Evolutionary conservation across 2,329 filamentous ascomycete species (phyloP), one percentile per base, ranked within the genome.

Genomic region (Sarocladium brachiariae): DNA sequence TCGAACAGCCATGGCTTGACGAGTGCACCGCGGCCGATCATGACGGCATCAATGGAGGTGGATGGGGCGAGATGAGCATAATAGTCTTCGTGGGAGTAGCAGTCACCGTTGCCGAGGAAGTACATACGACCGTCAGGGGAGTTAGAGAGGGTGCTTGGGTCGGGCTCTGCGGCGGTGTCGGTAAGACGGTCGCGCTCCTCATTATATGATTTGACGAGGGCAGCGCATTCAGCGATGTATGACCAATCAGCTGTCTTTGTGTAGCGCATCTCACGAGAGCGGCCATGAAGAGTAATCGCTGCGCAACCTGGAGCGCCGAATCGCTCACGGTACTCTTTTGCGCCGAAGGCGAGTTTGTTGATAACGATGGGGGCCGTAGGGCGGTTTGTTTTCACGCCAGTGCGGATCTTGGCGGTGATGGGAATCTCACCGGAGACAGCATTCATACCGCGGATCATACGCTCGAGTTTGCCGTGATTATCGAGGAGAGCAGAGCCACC

Each of bases 1-100:
- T 99, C 93, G 63, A 97, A 99, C 55, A 99, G 76, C 93, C 93
- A 99, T 1, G 93, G 93, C 71, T 99, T 99, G 70, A 97, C 89
- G 52, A 99, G 78, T 9, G 93, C 93, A 51, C 93, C 93, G 54
- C 93, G 87, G n/a, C 85, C 93, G 54, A 97, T 83, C 93, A 99
- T 97, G 63, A 96, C 87, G n/a, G 83, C 83, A 70, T 97, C 92
- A 41, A 97, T 90, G 43, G 81, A 80, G 31, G 88, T 79, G 53
- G 92, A 79, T 6, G 43, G 43, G 45, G 85, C 76, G 34, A 97
- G 74, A 61, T 93, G 84, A 52, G 83, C 73, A 55, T 83, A 83
- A 71, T 97, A 97, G 64, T 97, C 90, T 27, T 84, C 71, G 66
- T 97, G 90, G 4, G 90, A 96, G 71, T 89, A 96, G 68, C 91